Conservation (phyloP, 2,329 filamentous ascomycete species). For the Exophiala mesophila region DNA sequence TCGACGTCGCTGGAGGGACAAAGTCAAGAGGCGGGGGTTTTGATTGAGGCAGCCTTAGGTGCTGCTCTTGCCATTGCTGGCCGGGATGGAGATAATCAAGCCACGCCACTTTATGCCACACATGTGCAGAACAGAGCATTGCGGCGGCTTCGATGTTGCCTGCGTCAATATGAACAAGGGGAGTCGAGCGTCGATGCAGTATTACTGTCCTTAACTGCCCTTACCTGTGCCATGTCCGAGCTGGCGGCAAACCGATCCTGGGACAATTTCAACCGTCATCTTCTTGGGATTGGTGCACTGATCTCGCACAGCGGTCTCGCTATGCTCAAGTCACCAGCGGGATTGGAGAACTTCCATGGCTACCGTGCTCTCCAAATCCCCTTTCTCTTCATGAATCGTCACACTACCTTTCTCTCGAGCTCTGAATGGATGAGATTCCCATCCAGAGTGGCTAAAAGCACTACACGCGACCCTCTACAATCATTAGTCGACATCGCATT, state of each 20-base stretch:
- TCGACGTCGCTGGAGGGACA: slow-evolving; percentile 9
- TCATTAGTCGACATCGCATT: slow-evolving; percentile 18
- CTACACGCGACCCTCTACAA: slow-evolving; percentile 15
- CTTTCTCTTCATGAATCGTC: slow-evolving; percentile 19
- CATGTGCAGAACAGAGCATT: slow-evolving; percentile 17
- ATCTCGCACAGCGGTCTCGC: slow-evolving; percentile 13
- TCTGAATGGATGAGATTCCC: slow-evolving; percentile 17
- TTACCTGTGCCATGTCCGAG: slow-evolving; percentile 21
- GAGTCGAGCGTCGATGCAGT: slow-evolving; percentile 11
- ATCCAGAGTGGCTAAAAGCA: slow-evolving; percentile 9
- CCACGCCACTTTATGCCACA: slow-evolving; percentile 11
- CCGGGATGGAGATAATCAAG: slow-evolving; percentile 11
- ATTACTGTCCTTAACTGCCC: slow-evolving; percentile 14
- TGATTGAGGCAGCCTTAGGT: slow-evolving; percentile 16
- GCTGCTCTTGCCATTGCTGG: slow-evolving; percentile 17
- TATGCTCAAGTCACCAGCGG: slow-evolving; percentile 1
- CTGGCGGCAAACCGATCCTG: slow-evolving; percentile 17
- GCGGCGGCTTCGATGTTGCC: slow-evolving; percentile 12
- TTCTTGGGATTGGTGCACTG: slow-evolving; percentile 16
- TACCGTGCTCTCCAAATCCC: slow-evolving; percentile 17
- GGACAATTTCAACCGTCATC: slow-evolving; percentile 20
- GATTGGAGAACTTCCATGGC: slow-evolving; percentile 16
- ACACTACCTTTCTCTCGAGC: slow-evolving; percentile 13
- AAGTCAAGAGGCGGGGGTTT: slow-evolving; percentile 12
- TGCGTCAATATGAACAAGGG: slow-evolving; percentile 13